Evolutionary conservation across 2,329 filamentous ascomycete genomes (phyloP).

Genomic region (Botrytis pseudocinerea): DNA sequence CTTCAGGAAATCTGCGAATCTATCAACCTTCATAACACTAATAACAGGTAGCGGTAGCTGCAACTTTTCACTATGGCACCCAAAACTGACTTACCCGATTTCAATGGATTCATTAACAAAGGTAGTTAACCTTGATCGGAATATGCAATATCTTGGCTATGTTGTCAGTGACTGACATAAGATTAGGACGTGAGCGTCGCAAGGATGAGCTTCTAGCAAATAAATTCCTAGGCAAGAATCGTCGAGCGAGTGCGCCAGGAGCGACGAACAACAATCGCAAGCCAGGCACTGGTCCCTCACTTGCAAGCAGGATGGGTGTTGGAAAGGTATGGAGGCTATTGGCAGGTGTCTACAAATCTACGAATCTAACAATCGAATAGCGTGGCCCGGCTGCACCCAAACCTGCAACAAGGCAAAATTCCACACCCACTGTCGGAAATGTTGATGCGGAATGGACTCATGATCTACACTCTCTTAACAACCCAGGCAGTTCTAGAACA

Average conservation of each 20-base stretch:
- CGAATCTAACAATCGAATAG: slow-evolving; percentile 28
- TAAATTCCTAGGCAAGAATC: slow-evolving; percentile 64
- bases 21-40: neutral
- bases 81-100: slow-evolving; percentile 37
- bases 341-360: neutral
- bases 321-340: slow-evolving; percentile 58
- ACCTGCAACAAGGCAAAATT: slow-evolving; percentile 28
- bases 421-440: slow-evolving; percentile 50
- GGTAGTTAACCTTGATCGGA: slow-evolving; percentile 29
- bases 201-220: slow-evolving; percentile 71
- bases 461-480: slow-evolving; percentile 59
- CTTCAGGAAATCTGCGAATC: neutral
- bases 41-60: neutral
- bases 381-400: slow-evolving; percentile 33
- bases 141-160: neutral
- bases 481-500: slow-evolving; percentile 45
- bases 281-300: slow-evolving; percentile 52
- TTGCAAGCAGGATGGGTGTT: slow-evolving; percentile 72
- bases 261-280: slow-evolving; percentile 48
- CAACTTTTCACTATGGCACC: slow-evolving; percentile 36
- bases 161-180: slow-evolving; percentile 26
- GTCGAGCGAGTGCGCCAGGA: slow-evolving; percentile 58
- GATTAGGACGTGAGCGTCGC: slow-evolving; percentile 60
- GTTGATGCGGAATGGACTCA: slow-evolving; percentile 71
- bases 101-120: slow-evolving; percentile 40